A percentile compares a stretch with the other conserved stretches of the same genome.
Conservation (phyloP, 768 basidiomycete genomes). For the Trametes punicea region DNA sequence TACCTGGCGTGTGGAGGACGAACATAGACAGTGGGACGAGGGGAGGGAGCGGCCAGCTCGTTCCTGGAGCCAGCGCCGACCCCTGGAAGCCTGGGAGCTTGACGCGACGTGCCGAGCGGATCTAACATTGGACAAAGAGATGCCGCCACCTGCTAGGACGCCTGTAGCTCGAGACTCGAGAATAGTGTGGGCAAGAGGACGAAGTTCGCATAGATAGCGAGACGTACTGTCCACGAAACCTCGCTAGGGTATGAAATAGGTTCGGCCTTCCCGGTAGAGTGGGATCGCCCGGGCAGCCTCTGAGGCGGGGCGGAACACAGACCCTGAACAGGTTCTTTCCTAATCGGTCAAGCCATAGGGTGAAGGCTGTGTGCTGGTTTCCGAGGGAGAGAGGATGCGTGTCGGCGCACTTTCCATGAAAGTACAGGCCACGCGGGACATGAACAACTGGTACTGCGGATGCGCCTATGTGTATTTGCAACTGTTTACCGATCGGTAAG, state of each 20-base stretch:
- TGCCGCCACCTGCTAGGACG: background rate
- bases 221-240: conserved; percentile 12
- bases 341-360: background rate
- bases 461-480: background rate
- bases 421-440: conserved; percentile 3
- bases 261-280: conserved; percentile 9
- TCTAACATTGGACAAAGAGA: background rate
- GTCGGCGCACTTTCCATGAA: conserved; percentile 11
- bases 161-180: conserved; percentile 10
- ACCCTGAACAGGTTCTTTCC: conserved; percentile 3
- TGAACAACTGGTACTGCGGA: background rate
- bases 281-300: conserved; percentile 1
- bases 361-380: conserved; percentile 6
- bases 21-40: conserved; percentile 12
- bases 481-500: background rate
- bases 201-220: background rate
- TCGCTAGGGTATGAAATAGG: conserved; percentile 8
- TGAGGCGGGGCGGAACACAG: conserved; percentile 4
- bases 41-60: background rate
- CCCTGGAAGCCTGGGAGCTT: conserved; percentile 12
- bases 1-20: background rate
- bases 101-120: conserved; percentile 6
- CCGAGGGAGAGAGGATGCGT: conserved; percentile 4
- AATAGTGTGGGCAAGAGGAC: conserved; percentile 5
- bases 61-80: conserved; percentile 7